A percentile compares a stretch with the other conserved stretches of the same genome.
Conservation (phyloP, 1,139 yeast genomes). For the Geotrichum carabidarum region DNA sequence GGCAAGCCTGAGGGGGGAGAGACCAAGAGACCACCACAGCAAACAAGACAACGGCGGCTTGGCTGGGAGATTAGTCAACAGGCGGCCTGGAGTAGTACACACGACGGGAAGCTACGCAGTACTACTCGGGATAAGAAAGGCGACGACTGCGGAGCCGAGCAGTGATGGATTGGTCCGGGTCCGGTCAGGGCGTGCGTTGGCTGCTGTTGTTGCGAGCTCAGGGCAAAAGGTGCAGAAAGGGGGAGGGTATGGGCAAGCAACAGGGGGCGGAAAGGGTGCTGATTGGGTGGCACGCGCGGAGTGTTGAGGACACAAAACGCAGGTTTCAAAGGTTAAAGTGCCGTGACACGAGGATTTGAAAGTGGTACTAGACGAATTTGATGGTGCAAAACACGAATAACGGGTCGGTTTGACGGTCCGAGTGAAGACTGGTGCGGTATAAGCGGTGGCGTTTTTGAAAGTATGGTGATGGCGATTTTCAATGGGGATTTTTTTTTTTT, state of each 20-base stretch:
- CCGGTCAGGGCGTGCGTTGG: too few species aligned
- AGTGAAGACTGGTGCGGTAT: not conserved
- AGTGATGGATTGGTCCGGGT: too few species aligned
- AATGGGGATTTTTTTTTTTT: not conserved
- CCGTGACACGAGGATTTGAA: too few species aligned
- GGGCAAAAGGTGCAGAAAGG: not conserved
- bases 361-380: too few species aligned
- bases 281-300: conserved; percentile 8
- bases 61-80: not conserved
- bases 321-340: too few species aligned
- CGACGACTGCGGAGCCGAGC: too few species aligned
- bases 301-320: not conserved
- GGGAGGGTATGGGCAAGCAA: conserved; percentile 2
- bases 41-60: not conserved
- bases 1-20: not conserved
- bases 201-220: too few species aligned
- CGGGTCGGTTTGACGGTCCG: too few species aligned
- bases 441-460: conserved; percentile 3
- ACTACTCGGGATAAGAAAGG: too few species aligned
- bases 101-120: too few species aligned
- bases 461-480: conserved; percentile 4
- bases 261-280: not conserved
- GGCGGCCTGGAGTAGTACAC: too few species aligned
- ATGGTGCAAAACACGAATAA: too few species aligned
- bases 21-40: conserved; percentile 4